A percentile compares a stretch with the other conserved stretches of the same genome.
Conservation (phyloP, 2,329 filamentous ascomycete species). For the Incumbomyces lentus region DNA sequence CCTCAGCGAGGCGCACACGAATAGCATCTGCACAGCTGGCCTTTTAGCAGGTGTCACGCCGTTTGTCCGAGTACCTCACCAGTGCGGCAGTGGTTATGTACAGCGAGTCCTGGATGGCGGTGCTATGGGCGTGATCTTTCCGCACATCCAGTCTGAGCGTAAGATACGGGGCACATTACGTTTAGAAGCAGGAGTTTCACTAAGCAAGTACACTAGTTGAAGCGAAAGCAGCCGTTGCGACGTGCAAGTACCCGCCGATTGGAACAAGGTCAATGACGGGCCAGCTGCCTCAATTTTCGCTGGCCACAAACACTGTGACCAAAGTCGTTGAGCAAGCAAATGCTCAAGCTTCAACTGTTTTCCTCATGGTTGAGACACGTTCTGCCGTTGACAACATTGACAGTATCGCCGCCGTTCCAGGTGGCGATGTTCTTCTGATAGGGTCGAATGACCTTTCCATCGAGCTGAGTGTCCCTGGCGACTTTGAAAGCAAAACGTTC, state of each 20-base stretch:
- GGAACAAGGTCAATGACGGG: conserved; percentile 11
- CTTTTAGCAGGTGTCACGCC: conserved; percentile 20
- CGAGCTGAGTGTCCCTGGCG: conserved; percentile 7
- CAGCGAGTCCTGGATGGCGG: conserved; percentile 12
- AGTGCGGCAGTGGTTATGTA: conserved; percentile 25
- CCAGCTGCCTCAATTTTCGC: conserved; percentile 9
- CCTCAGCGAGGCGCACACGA: conserved; percentile 25
- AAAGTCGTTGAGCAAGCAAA: conserved; percentile 2
- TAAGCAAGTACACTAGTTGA: background rate
- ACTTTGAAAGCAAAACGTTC: conserved; percentile 9
- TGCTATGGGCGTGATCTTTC: conserved; percentile 12
- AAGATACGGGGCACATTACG: background rate
- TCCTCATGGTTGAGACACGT: conserved; percentile 13
- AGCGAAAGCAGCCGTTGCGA: conserved; percentile 6
- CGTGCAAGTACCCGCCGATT: conserved; percentile 9
- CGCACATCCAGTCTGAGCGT: no score
- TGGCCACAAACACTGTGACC: background rate
- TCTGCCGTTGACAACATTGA: conserved; percentile 9
- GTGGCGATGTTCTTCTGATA: conserved; percentile 12
- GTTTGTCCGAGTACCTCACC: conserved; percentile 13
- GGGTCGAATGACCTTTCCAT: conserved; percentile 12
- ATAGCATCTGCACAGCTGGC: conserved; percentile 23
- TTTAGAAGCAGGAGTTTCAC: no score
- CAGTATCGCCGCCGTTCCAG: conserved; percentile 10
- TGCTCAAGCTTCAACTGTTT: conserved; percentile 8